Percentiles rank a stretch among this genome's conserved stretches.
Conservation (phyloP, 148 eudicot genomes). For the Chenopodium formosanum region DNA sequence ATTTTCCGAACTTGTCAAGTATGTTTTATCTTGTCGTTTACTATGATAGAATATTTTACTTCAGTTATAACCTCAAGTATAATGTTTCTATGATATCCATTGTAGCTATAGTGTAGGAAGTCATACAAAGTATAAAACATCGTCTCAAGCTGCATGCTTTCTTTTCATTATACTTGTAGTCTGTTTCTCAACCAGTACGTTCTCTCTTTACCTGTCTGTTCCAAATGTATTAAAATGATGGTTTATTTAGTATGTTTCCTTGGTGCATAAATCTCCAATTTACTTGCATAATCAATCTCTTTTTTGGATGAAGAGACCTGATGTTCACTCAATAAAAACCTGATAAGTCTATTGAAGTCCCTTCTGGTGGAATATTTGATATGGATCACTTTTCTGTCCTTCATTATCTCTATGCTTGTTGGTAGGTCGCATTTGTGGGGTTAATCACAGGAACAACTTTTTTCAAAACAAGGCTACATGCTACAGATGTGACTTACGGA, state of each 20-base stretch:
- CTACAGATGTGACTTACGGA: conserved; percentile 58
- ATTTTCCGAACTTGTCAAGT: conserved; percentile 82
- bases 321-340: background rate
- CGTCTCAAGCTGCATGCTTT: background rate
- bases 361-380: background rate
- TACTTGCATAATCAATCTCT: background rate
- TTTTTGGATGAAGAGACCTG: background rate
- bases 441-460: conserved; percentile 61
- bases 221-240: no score
- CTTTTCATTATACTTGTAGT: background rate
- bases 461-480: conserved; percentile 54
- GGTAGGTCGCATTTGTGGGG: conserved; percentile 72
- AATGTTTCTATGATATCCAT: background rate
- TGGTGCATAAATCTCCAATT: background rate
- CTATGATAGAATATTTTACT: background rate
- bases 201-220: background rate
- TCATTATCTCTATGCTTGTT: background rate
- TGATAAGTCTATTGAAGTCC: background rate
- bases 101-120: background rate
- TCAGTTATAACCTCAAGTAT: no score
- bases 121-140: background rate
- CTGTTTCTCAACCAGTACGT: background rate
- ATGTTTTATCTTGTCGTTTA: conserved; percentile 12
- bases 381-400: background rate
- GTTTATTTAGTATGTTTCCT: background rate